Conservation (phyloP, 2,329 filamentous ascomycete genomes). For the Hypomyces rosellus region DNA sequence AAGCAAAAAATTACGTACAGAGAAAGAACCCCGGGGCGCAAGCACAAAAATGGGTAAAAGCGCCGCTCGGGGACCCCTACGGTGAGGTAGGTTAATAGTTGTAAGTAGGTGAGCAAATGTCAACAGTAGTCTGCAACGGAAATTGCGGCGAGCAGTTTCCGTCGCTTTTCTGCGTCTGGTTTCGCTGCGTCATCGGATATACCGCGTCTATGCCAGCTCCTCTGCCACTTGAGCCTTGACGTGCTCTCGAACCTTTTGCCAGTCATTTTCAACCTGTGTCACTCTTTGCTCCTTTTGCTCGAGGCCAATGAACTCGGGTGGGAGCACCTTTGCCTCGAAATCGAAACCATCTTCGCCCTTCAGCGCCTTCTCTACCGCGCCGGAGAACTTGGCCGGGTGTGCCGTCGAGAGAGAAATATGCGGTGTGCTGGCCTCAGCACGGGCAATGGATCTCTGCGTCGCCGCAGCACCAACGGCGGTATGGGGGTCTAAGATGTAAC, state of each 20-base stretch:
- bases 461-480: slow-evolving; percentile 81
- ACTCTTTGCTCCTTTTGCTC: slow-evolving; percentile 71
- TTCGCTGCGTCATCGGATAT: not conserved
- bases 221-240: slow-evolving; percentile 67
- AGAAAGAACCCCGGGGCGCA: not conserved
- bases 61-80: too few species aligned
- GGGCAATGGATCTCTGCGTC: slow-evolving; percentile 59
- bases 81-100: too few species aligned
- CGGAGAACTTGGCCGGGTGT: slow-evolving; percentile 90
- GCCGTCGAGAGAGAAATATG: slow-evolving; percentile 88
- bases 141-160: not conserved
- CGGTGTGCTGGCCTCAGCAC: slow-evolving; percentile 44
- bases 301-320: slow-evolving; percentile 73
- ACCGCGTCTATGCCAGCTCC: slow-evolving; percentile 42
- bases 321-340: slow-evolving; percentile 69
- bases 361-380: slow-evolving; percentile 75
- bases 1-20: not conserved
- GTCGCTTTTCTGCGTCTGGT: not conserved
- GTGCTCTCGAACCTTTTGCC: slow-evolving; percentile 68
- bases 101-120: too few species aligned
- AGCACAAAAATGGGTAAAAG: not conserved
- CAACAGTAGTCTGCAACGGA: not conserved
- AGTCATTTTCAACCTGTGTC: slow-evolving; percentile 61
- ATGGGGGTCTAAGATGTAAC: slow-evolving; percentile 90
- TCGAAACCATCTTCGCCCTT: slow-evolving; percentile 64